These are phyloP conservation scores for Cichorium intybus DNA, from an alignment of 140 eudicot species.

Conservation along the genomic window DNA sequence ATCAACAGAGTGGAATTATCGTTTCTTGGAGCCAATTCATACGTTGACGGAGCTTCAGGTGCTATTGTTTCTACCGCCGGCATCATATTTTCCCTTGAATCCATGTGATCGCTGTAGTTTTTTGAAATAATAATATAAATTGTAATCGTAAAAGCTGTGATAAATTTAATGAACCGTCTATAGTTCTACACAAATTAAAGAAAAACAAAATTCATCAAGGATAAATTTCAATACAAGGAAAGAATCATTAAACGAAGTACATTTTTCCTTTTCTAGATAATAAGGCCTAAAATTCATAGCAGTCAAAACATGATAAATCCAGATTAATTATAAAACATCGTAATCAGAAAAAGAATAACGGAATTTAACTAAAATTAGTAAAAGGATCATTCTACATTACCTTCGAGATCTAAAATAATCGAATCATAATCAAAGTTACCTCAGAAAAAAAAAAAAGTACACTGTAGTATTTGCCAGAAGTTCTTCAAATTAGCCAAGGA, in stretches of 20 bases:
- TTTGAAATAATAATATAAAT: too few species aligned
- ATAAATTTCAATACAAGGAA: not conserved
- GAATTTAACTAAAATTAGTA: slow-evolving; percentile 15
- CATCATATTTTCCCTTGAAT: slow-evolving; percentile 36
- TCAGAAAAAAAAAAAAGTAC: not conserved
- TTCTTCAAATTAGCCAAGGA: slow-evolving; percentile 12
- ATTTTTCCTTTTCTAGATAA: slow-evolving; percentile 8
- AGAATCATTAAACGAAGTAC: not conserved
- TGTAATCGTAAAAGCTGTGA: too few species aligned
- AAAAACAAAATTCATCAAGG: not conserved
- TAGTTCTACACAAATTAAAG: not conserved
- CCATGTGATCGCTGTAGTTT: slow-evolving; percentile 46
- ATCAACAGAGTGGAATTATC: slow-evolving; percentile 28
- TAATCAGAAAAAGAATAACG: not conserved
- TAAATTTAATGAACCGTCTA: not conserved
- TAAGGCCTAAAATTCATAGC: not conserved
- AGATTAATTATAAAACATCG: not conserved
- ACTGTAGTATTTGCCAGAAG: slow-evolving; percentile 17
- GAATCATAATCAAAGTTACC: not conserved
- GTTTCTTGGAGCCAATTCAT: slow-evolving; percentile 47
- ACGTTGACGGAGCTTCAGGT: slow-evolving; percentile 51
- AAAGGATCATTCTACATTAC: slow-evolving; percentile 12
- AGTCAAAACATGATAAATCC: slow-evolving; percentile 11
- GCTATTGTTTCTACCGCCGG: slow-evolving; percentile 47
- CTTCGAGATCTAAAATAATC: not conserved